Percentiles rank a stretch among this genome's conserved stretches.
phyloP scores from a whole-genome alignment of 768 basidiomycete species.

The Tubosaeta sp. region DNA sequence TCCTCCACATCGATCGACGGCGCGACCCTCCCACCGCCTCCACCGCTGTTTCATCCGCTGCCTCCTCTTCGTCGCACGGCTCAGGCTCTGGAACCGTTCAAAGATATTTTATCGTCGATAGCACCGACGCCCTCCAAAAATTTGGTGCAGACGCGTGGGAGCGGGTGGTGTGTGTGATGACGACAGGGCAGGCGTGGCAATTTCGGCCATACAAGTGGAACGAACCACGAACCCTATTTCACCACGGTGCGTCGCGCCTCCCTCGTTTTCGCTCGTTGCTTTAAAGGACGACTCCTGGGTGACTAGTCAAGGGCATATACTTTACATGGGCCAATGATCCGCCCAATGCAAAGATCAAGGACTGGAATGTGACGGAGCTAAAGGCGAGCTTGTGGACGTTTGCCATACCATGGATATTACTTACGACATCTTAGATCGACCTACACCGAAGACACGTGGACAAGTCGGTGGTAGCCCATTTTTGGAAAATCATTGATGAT shows the following conservation, averaged over 20 bases:
- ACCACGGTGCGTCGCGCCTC: constrained; percentile 64
- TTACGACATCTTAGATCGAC: constrained; percentile 66
- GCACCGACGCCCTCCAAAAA: constrained; percentile 87
- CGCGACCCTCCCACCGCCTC: constrained; percentile 45
- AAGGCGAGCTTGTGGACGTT: constrained; percentile 49
- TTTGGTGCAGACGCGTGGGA: constrained; percentile 96
- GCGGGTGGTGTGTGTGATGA: constrained; percentile 95
- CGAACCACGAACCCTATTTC: constrained; percentile 87
- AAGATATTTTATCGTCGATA: constrained; percentile 86
- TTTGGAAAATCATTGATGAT: constrained; percentile 89
- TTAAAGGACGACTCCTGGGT: not conserved
- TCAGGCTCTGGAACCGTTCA: constrained; percentile 35
- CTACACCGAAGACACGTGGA: constrained; percentile 86
- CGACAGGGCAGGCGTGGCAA: constrained; percentile 98
- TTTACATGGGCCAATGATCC: constrained; percentile 94
- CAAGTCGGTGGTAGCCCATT: constrained; percentile 90
- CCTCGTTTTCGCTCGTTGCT: not conserved
- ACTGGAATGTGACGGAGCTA: constrained; percentile 96
- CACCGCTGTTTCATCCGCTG: constrained; percentile 8
- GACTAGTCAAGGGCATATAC: constrained; percentile 88
- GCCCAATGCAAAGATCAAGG: constrained; percentile 81
- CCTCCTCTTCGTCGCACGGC: constrained; percentile 15
- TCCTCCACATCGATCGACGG: constrained; percentile 83
- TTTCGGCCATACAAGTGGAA: constrained; percentile 97
- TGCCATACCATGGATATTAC: not conserved